A percentile compares a stretch with the other conserved stretches of the same genome.
Conservation (phyloP, 352 stramenopile genomes). For the Pythium angustatum region DNA sequence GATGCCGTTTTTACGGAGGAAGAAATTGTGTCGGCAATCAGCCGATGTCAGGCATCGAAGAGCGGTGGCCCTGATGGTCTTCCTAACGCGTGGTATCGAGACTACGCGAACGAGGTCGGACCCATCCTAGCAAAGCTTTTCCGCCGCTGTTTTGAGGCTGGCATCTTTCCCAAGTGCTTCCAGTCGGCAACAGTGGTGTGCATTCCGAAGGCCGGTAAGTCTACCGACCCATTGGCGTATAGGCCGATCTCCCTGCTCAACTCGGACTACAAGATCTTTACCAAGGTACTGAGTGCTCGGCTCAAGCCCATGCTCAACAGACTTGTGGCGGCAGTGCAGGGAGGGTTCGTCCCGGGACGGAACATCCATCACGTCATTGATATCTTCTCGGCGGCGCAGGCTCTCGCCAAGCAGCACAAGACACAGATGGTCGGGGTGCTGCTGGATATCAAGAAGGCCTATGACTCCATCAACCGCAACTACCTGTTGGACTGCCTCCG, state of each 20-base stretch:
- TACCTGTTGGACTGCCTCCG: background rate
- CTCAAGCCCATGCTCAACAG: background rate
- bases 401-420: background rate
- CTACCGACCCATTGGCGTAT: conserved; percentile 6
- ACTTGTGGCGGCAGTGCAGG: background rate
- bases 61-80: conserved; percentile 9
- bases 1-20: background rate
- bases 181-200: background rate
- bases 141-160: background rate
- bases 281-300: background rate
- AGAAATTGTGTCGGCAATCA: background rate
- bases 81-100: conserved; percentile 17
- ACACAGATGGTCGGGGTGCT: conserved; percentile 4
- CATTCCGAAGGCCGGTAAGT: conserved; percentile 2
- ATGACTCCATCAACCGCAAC: conserved; percentile 11
- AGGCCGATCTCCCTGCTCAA: conserved; percentile 23
- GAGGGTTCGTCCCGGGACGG: conserved; percentile 12
- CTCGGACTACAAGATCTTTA: conserved; percentile 25
- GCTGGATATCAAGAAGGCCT: conserved; percentile 23
- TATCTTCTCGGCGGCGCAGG: conserved; percentile 5
- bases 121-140: conserved; percentile 5
- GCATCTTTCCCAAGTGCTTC: background rate
- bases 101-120: background rate
- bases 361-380: conserved; percentile 22
- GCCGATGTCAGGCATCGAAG: background rate